Percentiles rank a stretch among this genome's conserved stretches.
Conservation (phyloP, 1,284 basidiomycete genomes). For the Fomes fomentarius region DNA sequence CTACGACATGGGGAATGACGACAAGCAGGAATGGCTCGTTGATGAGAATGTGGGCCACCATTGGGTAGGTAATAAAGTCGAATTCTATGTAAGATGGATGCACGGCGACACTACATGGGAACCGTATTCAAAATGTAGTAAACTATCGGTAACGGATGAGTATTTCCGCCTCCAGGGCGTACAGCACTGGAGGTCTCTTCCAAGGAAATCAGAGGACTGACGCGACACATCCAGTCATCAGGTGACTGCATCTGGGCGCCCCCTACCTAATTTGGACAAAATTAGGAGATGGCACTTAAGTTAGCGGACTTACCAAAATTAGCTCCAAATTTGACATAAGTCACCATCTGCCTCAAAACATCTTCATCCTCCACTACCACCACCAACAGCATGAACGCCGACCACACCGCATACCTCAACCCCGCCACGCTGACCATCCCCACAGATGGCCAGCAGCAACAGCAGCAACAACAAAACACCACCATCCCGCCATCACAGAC, state of each 20-base stretch:
- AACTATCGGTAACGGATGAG: constrained; percentile 24
- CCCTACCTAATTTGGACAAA: no score
- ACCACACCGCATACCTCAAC: neutral
- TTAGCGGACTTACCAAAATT: no score
- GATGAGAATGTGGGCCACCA: constrained; percentile 25
- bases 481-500: no score
- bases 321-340: no score
- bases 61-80: constrained; percentile 16
- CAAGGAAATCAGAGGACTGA: no score
- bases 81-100: constrained; percentile 26
- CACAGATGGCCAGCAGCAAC: neutral
- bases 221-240: no score
- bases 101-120: no score
- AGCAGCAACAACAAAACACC: neutral
- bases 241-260: no score
- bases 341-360: no score
- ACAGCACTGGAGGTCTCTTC: neutral
- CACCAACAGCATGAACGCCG: neutral
- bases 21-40: constrained; percentile 28
- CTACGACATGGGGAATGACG: no score
- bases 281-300: no score
- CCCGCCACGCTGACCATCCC: neutral
- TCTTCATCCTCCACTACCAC: no score
- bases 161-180: constrained; percentile 25
- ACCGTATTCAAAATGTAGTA: constrained; percentile 23